Percentiles rank a stretch among this genome's conserved stretches.
These are phyloP conservation scores for Crithidia thermophila DNA, from an alignment of 208 protist species.

Conservation along the genomic window DNA sequence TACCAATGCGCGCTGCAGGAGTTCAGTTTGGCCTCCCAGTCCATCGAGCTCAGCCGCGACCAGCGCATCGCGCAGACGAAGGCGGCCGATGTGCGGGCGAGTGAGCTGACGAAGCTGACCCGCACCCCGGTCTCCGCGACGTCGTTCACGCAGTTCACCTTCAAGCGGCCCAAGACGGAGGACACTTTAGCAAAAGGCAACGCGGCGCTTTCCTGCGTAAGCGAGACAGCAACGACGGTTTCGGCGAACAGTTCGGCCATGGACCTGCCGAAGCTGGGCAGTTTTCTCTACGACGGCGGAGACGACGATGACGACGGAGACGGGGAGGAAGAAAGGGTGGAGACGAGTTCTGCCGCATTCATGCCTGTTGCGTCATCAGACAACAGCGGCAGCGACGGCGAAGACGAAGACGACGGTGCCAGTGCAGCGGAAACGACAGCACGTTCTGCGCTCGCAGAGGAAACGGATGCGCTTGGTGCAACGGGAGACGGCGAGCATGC, in stretches of 20 bases:
- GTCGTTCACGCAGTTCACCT: conserved; percentile 66
- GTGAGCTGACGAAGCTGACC: conserved; percentile 38
- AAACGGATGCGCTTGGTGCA: neutral
- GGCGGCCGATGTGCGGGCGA: conserved; percentile 32
- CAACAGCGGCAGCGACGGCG: conserved; percentile 6
- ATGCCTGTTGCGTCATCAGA: neutral
- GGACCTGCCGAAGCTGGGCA: conserved; percentile 43
- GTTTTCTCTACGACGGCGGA: conserved; percentile 40
- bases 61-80: conserved; percentile 45
- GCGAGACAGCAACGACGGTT: neutral
- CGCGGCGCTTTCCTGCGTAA: neutral
- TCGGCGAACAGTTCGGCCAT: conserved; percentile 5
- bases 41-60: conserved; percentile 43
- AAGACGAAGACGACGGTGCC: neutral
- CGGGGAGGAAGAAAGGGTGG: neutral
- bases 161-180: conserved; percentile 29
- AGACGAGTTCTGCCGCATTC: neutral
- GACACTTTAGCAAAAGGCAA: neutral
- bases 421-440: neutral
- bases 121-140: conserved; percentile 72
- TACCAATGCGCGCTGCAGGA: conserved; percentile 46
- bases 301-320: conserved; percentile 3
- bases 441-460: neutral
- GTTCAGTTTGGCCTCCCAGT: conserved; percentile 41
- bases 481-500: no score